Evolutionary conservation across 2,329 filamentous ascomycete genomes (phyloP).

Genomic region (Akanthomyces muscarius): DNA sequence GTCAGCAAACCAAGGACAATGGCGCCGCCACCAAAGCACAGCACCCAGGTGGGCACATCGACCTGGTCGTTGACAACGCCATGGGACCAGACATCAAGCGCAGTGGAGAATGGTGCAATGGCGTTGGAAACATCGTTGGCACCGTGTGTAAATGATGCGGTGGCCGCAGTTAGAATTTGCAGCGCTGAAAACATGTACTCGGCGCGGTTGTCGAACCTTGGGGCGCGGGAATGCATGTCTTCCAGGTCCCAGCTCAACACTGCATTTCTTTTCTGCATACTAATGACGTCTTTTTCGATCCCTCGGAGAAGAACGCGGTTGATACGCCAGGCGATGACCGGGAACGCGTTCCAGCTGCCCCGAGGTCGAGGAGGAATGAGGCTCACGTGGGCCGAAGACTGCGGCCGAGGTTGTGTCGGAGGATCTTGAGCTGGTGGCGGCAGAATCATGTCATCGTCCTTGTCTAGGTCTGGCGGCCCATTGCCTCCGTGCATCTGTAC

Average conservation of each 20-base stretch:
- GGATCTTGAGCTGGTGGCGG: conserved; percentile 29
- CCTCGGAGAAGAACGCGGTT: conserved; percentile 43
- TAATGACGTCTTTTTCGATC: conserved; percentile 46
- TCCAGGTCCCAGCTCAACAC: conserved; percentile 46
- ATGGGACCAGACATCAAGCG: conserved; percentile 46
- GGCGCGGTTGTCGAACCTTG: conserved; percentile 50
- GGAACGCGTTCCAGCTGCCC: conserved; percentile 38
- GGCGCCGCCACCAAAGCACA: conserved; percentile 43
- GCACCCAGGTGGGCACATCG: conserved; percentile 46
- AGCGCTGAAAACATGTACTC: conserved; percentile 48
- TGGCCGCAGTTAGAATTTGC: conserved; percentile 48
- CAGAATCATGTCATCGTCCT: conserved; percentile 31
- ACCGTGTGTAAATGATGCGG: conserved; percentile 53
- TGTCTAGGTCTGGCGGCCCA: conserved; percentile 25
- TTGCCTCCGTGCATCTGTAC: conserved; percentile 27
- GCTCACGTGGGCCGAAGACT: conserved; percentile 18
- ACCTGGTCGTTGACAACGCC: conserved; percentile 36
- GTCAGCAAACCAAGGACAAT: conserved; percentile 57
- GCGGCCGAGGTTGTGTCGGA: neutral
- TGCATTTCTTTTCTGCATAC: conserved; percentile 42
- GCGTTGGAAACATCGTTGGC: conserved; percentile 54
- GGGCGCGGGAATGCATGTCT: conserved; percentile 45
- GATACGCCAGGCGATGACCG: conserved; percentile 38
- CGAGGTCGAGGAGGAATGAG: conserved; percentile 31
- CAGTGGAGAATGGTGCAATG: conserved; percentile 48